Conservation (phyloP, 495 filamentous ascomycete species). For the Penicillium longicatenatum region DNA sequence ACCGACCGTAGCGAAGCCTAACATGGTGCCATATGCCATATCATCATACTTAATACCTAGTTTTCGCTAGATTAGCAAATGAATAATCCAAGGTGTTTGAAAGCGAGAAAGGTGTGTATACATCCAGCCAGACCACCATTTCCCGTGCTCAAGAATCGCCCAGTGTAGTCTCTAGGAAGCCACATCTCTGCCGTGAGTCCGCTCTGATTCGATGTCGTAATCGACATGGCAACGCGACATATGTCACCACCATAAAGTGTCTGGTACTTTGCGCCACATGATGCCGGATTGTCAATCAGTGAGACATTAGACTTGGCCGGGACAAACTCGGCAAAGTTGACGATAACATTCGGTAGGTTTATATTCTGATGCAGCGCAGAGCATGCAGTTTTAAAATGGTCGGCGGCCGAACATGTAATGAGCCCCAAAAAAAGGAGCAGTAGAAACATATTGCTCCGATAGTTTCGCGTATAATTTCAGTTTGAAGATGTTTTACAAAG, state of each 20-base stretch:
- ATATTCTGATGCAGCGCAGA: no score
- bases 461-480: no score
- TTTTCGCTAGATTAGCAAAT: background rate
- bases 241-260: background rate
- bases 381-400: no score
- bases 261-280: no score
- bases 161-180: conserved; percentile 47
- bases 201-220: conserved; percentile 46
- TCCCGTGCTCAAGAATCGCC: conserved; percentile 46
- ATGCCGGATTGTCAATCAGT: no score
- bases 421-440: no score
- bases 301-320: no score
- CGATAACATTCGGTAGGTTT: conserved; percentile 3
- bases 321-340: no score
- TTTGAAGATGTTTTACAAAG: no score
- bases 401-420: no score
- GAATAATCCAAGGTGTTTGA: background rate
- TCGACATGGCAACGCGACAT: conserved; percentile 50
- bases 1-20: conserved; percentile 53
- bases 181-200: conserved; percentile 52
- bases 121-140: conserved; percentile 54
- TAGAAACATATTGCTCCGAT: no score
- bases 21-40: conserved; percentile 34
- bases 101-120: conserved; percentile 13
- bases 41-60: conserved; percentile 39